Evolutionary conservation across 257 asterid species (phyloP), one percentile per base, ranked within the genome.

Genomic region (Solanum boliviense): DNA sequence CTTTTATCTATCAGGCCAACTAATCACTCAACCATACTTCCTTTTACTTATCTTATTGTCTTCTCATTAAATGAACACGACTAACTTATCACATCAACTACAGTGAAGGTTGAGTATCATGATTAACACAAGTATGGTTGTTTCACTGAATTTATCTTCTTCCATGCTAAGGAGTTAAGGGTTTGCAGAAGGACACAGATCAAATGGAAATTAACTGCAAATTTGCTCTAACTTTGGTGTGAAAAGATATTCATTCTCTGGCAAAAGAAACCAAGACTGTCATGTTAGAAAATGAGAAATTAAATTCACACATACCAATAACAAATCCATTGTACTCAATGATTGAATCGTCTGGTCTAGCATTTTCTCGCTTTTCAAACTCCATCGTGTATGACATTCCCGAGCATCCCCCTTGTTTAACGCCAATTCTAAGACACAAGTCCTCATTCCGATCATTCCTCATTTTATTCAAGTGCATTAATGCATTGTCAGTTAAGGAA

Each of bases 371-470:
- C 91, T 93, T 92, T 92, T 95, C 99, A 84, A 96, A 96, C 89
- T 96, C 99, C 98, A 96, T 95, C 34, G 95, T 94, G 89, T 96
- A 96, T 75, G 99, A 96, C 98, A 96, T 83, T 76, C 99, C 98
- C 32, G 99, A 96, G 93, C 99, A 96, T 87, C 99, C 99, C 86
- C 99, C 99, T 92, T 95, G 99, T 91, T 92, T 96, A 86, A 96
- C 99, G 84, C 99, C 99, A 82, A 96, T 96, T 93, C 99, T 93
- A 16, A 96, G 94, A 91, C 94, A 93, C 75, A 96, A 90, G 87
- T 95, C 98, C 84, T 94, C 97, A 62, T 79, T 93, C 79, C 72
- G 60, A 86, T 94, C 98, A 1, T 94, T 81, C 91, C 94, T 93
- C 98, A 95, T 94, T 93, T 91, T 95, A 88, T 89, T 92, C 88